Base-by-base conservation (phyloP, 805 yeast species). In the Kuraishia molischiana region DNA sequence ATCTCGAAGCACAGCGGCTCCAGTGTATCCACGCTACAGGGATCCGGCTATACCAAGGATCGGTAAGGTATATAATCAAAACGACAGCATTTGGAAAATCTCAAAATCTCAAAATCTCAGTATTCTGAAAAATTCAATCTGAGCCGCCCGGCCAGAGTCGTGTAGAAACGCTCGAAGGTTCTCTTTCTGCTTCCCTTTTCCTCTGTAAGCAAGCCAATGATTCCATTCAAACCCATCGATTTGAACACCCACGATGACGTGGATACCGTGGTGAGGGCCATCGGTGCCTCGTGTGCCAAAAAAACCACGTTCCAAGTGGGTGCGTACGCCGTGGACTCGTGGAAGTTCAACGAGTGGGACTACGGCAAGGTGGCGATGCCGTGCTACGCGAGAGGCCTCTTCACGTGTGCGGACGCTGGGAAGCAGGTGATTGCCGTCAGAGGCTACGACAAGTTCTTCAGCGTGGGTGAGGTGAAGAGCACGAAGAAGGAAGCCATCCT, bases 361-460 rank as follows among this genome's bases (percentile, higher is more conserved):
- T 90, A 85, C 51, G 75, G 76, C 14, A 72, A 67, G 38, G 61
- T 74, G 4, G 41, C 40, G 1, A 61, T 90, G 6, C 95, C 96
- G 0, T 66, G 76, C 4, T 61, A 76, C 37, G 95, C 97, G 0
- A 68, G 98, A 39, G 98, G 98, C 0, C 55, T 90, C 13, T 90
- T 90, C 56, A 82, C 75, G 0, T 34, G 61, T 4, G 55, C 58
- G 10, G 61, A 63, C 5, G 61, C 59, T 13, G 45, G 48, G 1
- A 48, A 43, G 44, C 41, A 45, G 5, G 59, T 60, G 5, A 81
- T 92, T 18, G 77, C 76, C 2, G 77, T 79, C 2, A 64, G 99
- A 47, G 98, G 99, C 0, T 92, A 92, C 54, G 92, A 92, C 58
- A 92, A 92, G 59, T 92, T 92, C 58, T 92, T 86, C 70, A 90